These are phyloP conservation scores for Tripterygium wilfordii DNA, from an alignment of 177 flowering plant genomes.

Conservation along the genomic window DNA sequence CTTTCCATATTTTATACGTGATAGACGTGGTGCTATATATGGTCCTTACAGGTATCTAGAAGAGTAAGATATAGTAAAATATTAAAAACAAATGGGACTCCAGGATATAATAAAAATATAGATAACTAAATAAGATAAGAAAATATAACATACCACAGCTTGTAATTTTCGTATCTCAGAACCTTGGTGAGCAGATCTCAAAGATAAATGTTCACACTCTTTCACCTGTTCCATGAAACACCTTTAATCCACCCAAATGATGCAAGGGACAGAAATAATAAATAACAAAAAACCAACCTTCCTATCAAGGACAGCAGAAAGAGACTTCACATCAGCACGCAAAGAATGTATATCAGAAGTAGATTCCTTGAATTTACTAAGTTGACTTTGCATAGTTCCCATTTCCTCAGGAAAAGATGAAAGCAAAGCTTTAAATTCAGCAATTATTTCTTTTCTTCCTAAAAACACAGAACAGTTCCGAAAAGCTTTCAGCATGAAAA, in stretches of 20 bases:
- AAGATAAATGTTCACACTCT: constrained; percentile 45
- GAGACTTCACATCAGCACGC: constrained; percentile 77
- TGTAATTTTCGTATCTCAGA: constrained; percentile 52
- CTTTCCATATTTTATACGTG: too few species aligned
- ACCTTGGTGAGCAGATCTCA: constrained; percentile 47
- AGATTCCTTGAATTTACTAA: constrained; percentile 70
- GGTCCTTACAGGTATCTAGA: too few species aligned
- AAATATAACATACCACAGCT: constrained; percentile 66
- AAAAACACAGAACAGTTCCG: constrained; percentile 14
- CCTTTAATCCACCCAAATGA: constrained; percentile 8
- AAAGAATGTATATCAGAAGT: constrained; percentile 71
- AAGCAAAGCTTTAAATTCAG: constrained; percentile 72
- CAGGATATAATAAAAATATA: too few species aligned
- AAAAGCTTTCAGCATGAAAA: constrained; percentile 4
- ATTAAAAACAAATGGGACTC: too few species aligned
- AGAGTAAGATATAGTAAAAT: too few species aligned
- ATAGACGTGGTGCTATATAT: too few species aligned
- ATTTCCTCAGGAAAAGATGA: constrained; percentile 82
- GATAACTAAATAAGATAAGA: too few species aligned
- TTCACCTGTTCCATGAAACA: constrained; percentile 35
- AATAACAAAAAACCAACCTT: constrained; percentile 48
- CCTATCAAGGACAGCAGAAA: constrained; percentile 54
- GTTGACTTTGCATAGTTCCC: constrained; percentile 70
- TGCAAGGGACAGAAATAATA: constrained; percentile 1
- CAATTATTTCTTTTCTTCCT: constrained; percentile 89